Percentiles rank a stretch among this genome's conserved stretches.
phyloP scores from a whole-genome alignment of 139 green algal genomes.

The Edaphochlamys debaryana region DNA sequence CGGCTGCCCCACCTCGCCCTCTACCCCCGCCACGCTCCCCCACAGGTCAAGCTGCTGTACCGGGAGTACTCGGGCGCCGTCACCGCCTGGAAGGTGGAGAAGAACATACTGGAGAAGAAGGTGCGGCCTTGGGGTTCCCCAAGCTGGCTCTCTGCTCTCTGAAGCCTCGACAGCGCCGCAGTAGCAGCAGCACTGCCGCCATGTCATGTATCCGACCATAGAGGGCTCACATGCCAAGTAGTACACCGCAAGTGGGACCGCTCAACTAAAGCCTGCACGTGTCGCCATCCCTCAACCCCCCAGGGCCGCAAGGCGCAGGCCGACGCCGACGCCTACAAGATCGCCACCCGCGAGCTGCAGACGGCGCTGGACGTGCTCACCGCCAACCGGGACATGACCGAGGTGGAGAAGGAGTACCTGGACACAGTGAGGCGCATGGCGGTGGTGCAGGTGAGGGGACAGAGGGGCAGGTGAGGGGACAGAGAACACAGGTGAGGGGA shows the following conservation, averaged over 20 bases:
- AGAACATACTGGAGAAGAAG: conserved; percentile 56
- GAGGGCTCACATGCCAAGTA: too few relatives aligned
- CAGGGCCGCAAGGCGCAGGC: conserved; percentile 51
- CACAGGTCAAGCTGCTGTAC: conserved; percentile 63
- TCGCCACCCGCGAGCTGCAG: conserved; percentile 45
- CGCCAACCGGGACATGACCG: conserved; percentile 21
- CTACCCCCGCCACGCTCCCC: too few relatives aligned
- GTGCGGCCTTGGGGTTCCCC: conserved; percentile 24
- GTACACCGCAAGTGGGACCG: too few relatives aligned
- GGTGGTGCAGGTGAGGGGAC: conserved; percentile 60
- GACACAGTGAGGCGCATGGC: conserved; percentile 68
- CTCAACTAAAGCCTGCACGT: background rate
- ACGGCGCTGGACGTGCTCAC: conserved; percentile 48
- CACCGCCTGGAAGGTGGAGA: conserved; percentile 55
- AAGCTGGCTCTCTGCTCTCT: too few relatives aligned
- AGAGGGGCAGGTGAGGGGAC: too few relatives aligned
- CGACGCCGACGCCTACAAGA: conserved; percentile 55
- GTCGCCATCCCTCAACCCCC: background rate
- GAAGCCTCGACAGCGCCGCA: too few relatives aligned
- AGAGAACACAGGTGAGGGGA: too few relatives aligned
- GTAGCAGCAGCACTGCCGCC: too few relatives aligned
- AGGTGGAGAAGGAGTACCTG: conserved; percentile 60
- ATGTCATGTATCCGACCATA: too few relatives aligned
- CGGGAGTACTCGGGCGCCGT: conserved; percentile 55
- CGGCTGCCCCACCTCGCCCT: too few relatives aligned